These are phyloP conservation scores for Alternaria alternata DNA, from an alignment of 2,329 filamentous ascomycete genomes.

Conservation along the genomic window DNA sequence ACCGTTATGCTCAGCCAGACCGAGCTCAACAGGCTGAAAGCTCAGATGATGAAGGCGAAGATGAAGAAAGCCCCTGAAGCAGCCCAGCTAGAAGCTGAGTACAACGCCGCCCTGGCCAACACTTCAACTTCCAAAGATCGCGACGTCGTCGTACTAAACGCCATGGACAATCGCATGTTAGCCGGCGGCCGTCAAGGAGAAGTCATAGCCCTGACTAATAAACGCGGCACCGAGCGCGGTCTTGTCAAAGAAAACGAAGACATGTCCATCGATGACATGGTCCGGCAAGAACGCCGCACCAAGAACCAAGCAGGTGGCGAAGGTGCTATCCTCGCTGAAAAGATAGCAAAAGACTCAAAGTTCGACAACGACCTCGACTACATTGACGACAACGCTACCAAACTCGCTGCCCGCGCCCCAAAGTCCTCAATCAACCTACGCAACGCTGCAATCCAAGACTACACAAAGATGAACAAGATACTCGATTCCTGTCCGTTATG, in stretches of 20 bases:
- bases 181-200: conserved; percentile 78
- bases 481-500: conserved; percentile 90
- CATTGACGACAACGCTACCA: conserved; percentile 94
- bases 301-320: conserved; percentile 80
- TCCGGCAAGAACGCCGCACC: conserved; percentile 89
- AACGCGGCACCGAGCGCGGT: conserved; percentile 83
- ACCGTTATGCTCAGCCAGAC: conserved; percentile 74
- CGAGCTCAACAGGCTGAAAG: conserved; percentile 85
- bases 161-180: conserved; percentile 89
- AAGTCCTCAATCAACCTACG: conserved; percentile 88
- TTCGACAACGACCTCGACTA: conserved; percentile 95
- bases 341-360: conserved; percentile 90
- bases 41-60: conserved; percentile 95
- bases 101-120: conserved; percentile 75
- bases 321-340: conserved; percentile 82
- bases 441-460: conserved; percentile 85
- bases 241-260: conserved; percentile 90
- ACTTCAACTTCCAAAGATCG: conserved; percentile 66
- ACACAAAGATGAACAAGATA: conserved; percentile 86
- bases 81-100: conserved; percentile 80
- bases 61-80: conserved; percentile 79
- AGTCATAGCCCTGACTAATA: conserved; percentile 79
- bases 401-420: conserved; percentile 85
- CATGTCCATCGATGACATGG: conserved; percentile 97
- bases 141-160: conserved; percentile 79